Evolutionary conservation across 2,329 filamentous ascomycete genomes (phyloP), one percentile per base, ranked within the genome.

Genomic region (Pseudovirgaria hyperparasitica): DNA sequence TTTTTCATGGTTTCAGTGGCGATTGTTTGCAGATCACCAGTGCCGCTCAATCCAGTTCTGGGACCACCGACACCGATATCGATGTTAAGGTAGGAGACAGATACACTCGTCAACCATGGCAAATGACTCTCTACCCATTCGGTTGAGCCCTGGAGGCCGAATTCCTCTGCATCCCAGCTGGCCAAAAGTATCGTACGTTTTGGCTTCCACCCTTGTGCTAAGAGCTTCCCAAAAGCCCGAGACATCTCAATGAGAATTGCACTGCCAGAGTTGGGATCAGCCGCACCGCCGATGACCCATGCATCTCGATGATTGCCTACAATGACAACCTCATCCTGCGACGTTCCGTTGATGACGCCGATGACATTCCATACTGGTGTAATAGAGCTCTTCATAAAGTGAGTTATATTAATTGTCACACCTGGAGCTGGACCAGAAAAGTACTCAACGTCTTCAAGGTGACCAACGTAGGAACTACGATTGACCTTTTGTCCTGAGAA

Each of bases 311-410:
- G 61, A 12, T 64, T 64, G 3, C 61, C 61, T 11, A 65, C 44
- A 7, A 64, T 36, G 5, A 63, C 46, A 6, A 60, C 57, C 39
- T 74, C 69, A 36, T 63, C 55, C 29, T 48, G 34, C 30, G 78
- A 70, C 26, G 57, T 66, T 35, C 67, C 71, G 36, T 72, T 73
- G 45, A 82, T 72, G 10, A 82, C 57, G 9, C 70, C 67, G 30
- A 67, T 72, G 18, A 69, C 65, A 48, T 82, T 73, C 82, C 82
- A 92, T 22, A 85, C 56, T 5, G 81, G 80, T 0, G 78, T 87
- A 1, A 69, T 86, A 14, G 72, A 71, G 44, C 87, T 86, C 23
- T 82, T 70, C 52, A 87, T 80, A 45, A 81, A 62, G 42, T 84
- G 90, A 44, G 34, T 24, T 5, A 43, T 34, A 14, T 37, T 31